These are phyloP conservation scores for Cadophora gregata DNA, from an alignment of 2,329 filamentous ascomycete species.

Conservation along the genomic window DNA sequence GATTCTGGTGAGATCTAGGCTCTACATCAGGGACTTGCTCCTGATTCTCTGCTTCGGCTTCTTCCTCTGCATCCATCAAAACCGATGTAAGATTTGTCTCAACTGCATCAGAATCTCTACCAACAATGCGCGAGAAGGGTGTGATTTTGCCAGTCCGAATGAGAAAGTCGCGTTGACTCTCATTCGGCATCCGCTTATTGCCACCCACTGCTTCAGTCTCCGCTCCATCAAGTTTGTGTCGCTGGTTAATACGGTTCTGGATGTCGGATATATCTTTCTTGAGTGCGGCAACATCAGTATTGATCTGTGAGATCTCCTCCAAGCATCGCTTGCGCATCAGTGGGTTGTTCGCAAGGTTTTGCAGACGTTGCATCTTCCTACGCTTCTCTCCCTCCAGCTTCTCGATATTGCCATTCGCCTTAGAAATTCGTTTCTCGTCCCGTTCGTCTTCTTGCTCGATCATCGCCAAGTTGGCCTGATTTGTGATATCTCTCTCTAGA, in stretches of 20 bases:
- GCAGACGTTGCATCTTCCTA: conserved; percentile 61
- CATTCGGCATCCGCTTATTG: conserved; percentile 72
- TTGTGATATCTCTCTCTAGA: conserved; percentile 82
- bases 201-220: conserved; percentile 53
- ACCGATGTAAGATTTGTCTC: conserved; percentile 77
- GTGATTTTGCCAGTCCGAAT: conserved; percentile 98
- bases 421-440: conserved; percentile 67
- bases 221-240: conserved; percentile 61
- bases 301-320: conserved; percentile 44
- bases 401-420: conserved; percentile 57
- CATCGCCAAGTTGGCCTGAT: conserved; percentile 64
- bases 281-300: conserved; percentile 50
- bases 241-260: conserved; percentile 77
- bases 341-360: conserved; percentile 57
- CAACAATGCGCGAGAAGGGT: conserved; percentile 78
- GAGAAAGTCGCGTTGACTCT: conserved; percentile 86
- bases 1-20: conserved; percentile 71
- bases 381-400: conserved; percentile 71
- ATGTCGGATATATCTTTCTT: conserved; percentile 81
- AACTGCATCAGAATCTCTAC: conserved; percentile 60
- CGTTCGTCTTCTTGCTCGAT: conserved; percentile 67
- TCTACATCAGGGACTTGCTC: conserved; percentile 49
- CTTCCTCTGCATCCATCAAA: conserved; percentile 81
- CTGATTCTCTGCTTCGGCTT: conserved; percentile 52
- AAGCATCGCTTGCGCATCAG: conserved; percentile 52